Conservation (phyloP, 2,329 filamentous ascomycete species). For the Ilyonectria robusta region DNA sequence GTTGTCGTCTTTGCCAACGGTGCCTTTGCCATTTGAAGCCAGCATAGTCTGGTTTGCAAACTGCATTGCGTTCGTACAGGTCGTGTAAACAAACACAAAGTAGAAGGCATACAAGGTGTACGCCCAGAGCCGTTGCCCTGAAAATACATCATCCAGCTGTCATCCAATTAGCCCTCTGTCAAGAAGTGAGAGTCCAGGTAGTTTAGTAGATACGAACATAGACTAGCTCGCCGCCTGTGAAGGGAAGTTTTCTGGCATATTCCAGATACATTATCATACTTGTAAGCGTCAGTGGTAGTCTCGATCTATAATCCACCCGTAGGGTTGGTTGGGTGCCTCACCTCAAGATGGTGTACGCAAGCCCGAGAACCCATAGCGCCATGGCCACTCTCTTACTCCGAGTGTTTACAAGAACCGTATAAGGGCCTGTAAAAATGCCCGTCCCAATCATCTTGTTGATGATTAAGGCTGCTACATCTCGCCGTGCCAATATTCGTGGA, state of each 20-base stretch:
- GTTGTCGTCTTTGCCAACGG: not conserved
- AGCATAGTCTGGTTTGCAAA: not conserved
- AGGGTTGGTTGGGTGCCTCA: not conserved
- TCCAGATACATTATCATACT: constrained; percentile 11
- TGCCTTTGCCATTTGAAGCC: not conserved
- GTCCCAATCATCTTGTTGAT: constrained; percentile 16
- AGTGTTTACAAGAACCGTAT: not conserved
- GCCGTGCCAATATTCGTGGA: no score
- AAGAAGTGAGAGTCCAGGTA: not conserved
- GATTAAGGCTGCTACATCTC: not conserved
- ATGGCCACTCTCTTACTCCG: not conserved
- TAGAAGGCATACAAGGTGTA: no score
- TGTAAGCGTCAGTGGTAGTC: not conserved
- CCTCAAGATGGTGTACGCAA: constrained; percentile 4
- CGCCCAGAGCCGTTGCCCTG: no score
- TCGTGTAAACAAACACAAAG: no score
- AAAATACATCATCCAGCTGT: no score
- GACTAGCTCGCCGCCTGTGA: constrained; percentile 7
- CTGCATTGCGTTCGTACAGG: constrained; percentile 8
- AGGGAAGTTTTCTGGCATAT: constrained; percentile 2
- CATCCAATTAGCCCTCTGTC: no score
- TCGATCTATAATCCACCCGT: no score
- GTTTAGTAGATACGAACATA: not conserved
- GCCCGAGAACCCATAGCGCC: not conserved
- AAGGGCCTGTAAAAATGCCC: not conserved